Evolutionary conservation across 2,329 filamentous ascomycete genomes (phyloP).

Genomic region (Alternaria postmessia): DNA sequence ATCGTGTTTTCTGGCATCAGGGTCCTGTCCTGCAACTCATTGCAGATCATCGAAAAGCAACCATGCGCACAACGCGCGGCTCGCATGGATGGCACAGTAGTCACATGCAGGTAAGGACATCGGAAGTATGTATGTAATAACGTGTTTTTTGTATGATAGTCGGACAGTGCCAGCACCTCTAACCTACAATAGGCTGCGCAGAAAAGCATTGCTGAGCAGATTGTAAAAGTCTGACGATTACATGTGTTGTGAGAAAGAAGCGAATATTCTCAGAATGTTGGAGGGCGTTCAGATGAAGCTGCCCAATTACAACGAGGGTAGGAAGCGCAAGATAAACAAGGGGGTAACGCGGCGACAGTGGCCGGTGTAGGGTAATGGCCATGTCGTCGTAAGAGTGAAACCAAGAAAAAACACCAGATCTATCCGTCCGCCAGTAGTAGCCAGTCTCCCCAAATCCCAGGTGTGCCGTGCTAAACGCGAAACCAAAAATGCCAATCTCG

Average conservation of each 20-base stretch:
- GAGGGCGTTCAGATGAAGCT: constrained; percentile 20
- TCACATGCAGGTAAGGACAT: constrained; percentile 9
- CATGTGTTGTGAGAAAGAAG: constrained; percentile 32
- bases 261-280: constrained; percentile 46
- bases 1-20: constrained; percentile 10
- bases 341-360: constrained; percentile 40
- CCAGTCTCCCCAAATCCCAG: constrained; percentile 29
- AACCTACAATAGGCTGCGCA: constrained; percentile 32
- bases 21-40: constrained; percentile 5
- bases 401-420: constrained; percentile 38
- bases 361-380: constrained; percentile 36
- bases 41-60: constrained; percentile 8
- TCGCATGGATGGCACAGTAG: not conserved
- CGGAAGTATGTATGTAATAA: constrained; percentile 13
- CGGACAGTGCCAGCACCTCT: constrained; percentile 45
- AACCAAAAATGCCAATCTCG: constrained; percentile 32
- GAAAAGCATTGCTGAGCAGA: constrained; percentile 29
- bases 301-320: constrained; percentile 52
- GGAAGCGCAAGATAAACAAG: constrained; percentile 39
- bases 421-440: constrained; percentile 28
- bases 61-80: not conserved
- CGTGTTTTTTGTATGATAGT: constrained; percentile 31
- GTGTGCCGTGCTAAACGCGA: constrained; percentile 35
- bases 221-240: constrained; percentile 33
- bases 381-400: constrained; percentile 43